A percentile compares a stretch with the other conserved stretches of the same genome.
These are phyloP conservation scores for Elaeis oleifera DNA, from an alignment of 202 grass and related monocot genomes.

Conservation along the genomic window DNA sequence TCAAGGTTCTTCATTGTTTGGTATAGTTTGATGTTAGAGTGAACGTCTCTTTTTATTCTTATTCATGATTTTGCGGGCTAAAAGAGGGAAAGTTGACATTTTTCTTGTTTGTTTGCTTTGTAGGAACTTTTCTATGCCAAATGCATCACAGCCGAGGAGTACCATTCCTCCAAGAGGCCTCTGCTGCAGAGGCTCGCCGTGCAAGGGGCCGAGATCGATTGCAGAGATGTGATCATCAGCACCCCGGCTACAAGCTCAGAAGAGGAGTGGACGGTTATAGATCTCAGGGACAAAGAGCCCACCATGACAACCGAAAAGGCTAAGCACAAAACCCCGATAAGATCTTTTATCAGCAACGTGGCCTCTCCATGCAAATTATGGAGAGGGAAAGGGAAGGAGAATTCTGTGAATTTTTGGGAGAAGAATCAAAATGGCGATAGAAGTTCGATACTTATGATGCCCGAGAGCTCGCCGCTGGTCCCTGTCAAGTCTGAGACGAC, in stretches of 20 bases:
- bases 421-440: slow-evolving; percentile 20
- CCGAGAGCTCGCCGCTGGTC: slow-evolving; percentile 39
- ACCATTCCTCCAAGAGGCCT: slow-evolving; percentile 73
- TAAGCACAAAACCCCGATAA: slow-evolving; percentile 49
- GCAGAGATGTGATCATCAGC: slow-evolving; percentile 44
- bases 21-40: no score
- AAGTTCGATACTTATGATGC: slow-evolving; percentile 41
- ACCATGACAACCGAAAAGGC: slow-evolving; percentile 27
- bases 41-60: no score
- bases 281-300: slow-evolving; percentile 47
- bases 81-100: no score
- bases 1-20: no score
- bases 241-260: slow-evolving; percentile 15
- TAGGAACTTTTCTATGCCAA: slow-evolving; percentile 74
- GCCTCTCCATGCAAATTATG: slow-evolving; percentile 21
- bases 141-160: slow-evolving; percentile 73
- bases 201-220: slow-evolving; percentile 58
- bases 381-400: slow-evolving; percentile 63
- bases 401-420: slow-evolving; percentile 4
- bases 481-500: slow-evolving; percentile 41
- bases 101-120: not conserved
- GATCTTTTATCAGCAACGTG: slow-evolving; percentile 28
- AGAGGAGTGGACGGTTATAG: slow-evolving; percentile 90
- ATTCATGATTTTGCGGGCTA: no score
- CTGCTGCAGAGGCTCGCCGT: slow-evolving; percentile 64